Evolutionary conservation across 2,329 filamentous ascomycete genomes (phyloP), one percentile per base, ranked within the genome.

Genomic region (Arthrobotrys megalospora): DNA sequence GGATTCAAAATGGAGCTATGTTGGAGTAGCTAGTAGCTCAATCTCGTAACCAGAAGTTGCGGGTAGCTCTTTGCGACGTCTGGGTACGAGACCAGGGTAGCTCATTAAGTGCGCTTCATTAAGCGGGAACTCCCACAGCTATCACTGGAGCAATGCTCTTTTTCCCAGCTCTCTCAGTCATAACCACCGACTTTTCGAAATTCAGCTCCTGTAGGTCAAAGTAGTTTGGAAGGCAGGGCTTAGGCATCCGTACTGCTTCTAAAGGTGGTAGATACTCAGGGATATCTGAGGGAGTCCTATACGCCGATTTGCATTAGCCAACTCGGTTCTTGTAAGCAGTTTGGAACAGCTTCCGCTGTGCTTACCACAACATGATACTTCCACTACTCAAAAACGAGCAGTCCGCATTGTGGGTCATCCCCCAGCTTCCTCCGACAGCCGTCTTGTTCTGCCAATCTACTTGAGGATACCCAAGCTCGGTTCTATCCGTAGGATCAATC

Each of bases 351-450:
- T 53, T 16, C 24, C 5, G 8, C 5, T n/a, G 21, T 65, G 1
- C 63, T 43, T 68, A 58, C 63, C 48, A 68, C 6, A 68, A 6
- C 50, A 60, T 69, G 0, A 69, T 47, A 58, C n/a, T 32, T 6
- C 65, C 65, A 6, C 19, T 69, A 32, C 38, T 60, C 24, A 60
- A 48, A n/a, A 69, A 69, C 38, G 34, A 38, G 28, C 50, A 69
- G 16, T 60, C 65, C 16, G 65, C 52, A 34, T 12, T 50, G 8
- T 60, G 50, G 4, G 50, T 48, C 32, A 41, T 38, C 5, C 11
- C 43, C 65, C 65, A 69, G 12, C 38, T 69, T 10, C 65, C 65
- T 48, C 65, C 65, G 3, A 69, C 19, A 28, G 50, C 14, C 7
- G 16, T 19, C 16, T 24, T 24, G 38, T 24, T 38, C 24, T 60